These are phyloP conservation scores for Spinellus fusiger DNA, from an alignment of 192 early-diverging fungal species.

Conservation along the genomic window DNA sequence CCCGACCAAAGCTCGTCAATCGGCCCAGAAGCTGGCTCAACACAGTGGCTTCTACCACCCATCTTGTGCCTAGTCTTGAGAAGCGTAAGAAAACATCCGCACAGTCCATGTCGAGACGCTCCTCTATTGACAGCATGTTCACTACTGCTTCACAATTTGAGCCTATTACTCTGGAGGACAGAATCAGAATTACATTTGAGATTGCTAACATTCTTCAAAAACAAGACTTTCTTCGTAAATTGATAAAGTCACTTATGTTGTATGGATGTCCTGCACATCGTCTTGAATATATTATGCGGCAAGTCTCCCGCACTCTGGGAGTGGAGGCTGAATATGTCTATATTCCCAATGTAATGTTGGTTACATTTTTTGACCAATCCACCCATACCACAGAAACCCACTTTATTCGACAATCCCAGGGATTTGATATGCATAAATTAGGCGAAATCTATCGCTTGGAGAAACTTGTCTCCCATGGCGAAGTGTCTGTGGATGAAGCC, in stretches of 20 bases:
- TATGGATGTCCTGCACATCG: conserved; percentile 67
- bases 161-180: conserved; percentile 40
- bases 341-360: conserved; percentile 66
- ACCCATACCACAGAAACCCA: conserved; percentile 74
- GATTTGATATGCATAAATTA: conserved; percentile 65
- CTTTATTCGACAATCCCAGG: conserved; percentile 50
- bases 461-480: conserved; percentile 55
- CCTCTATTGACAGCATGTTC: conserved; percentile 22
- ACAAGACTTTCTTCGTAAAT: conserved; percentile 57
- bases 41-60: conserved; percentile 9
- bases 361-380: conserved; percentile 64
- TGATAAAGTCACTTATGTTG: conserved; percentile 59
- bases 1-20: background rate
- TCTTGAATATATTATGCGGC: conserved; percentile 57
- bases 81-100: conserved; percentile 13
- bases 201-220: conserved; percentile 64
- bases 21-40: conserved; percentile 25
- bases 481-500: conserved; percentile 58
- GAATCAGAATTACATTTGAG: conserved; percentile 46
- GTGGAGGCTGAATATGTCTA: conserved; percentile 61
- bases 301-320: conserved; percentile 54
- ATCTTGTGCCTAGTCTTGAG: conserved; percentile 23
- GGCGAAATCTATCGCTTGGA: conserved; percentile 57
- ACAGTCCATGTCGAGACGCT: conserved; percentile 16
- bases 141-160: conserved; percentile 29